These are phyloP conservation scores for Dianthus caryophyllus DNA, from an alignment of 148 eudicot species.

Conservation along the genomic window DNA sequence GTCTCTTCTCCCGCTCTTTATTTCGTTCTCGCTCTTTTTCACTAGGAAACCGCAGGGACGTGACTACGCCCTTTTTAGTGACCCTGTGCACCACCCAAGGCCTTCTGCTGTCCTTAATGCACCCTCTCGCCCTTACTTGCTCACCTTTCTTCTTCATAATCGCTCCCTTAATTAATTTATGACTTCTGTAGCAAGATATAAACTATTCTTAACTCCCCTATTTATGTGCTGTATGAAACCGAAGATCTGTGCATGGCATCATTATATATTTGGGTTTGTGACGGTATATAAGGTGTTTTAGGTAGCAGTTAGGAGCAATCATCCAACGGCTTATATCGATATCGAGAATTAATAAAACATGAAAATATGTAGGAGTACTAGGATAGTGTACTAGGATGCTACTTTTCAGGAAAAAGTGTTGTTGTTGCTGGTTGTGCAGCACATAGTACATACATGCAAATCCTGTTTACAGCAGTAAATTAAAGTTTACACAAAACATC, in stretches of 20 bases:
- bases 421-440: not conserved
- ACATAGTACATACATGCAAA: conserved; percentile 10
- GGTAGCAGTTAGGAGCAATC: conserved; percentile 8
- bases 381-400: conserved; percentile 6
- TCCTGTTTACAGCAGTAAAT: not conserved
- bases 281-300: conserved; percentile 9
- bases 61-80: conserved; percentile 34
- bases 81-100: conserved; percentile 42
- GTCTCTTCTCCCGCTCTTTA: conserved; percentile 32
- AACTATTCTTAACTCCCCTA: not conserved
- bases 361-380: conserved; percentile 3
- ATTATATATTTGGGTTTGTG: not conserved
- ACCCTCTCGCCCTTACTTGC: conserved; percentile 21
- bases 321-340: conserved; percentile 1
- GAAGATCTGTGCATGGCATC: not conserved
- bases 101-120: conserved; percentile 26
- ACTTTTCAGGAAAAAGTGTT: conserved; percentile 2
- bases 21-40: conserved; percentile 38
- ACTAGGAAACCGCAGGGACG: conserved; percentile 34
- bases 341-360: not conserved
- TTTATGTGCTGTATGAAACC: not conserved
- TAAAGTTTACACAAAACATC: too few species aligned
- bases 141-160: conserved; percentile 5
- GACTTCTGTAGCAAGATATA: not conserved
- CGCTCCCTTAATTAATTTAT: not conserved